Conservation (phyloP, 805 yeast genomes). For the Metschnikowia lunata region DNA sequence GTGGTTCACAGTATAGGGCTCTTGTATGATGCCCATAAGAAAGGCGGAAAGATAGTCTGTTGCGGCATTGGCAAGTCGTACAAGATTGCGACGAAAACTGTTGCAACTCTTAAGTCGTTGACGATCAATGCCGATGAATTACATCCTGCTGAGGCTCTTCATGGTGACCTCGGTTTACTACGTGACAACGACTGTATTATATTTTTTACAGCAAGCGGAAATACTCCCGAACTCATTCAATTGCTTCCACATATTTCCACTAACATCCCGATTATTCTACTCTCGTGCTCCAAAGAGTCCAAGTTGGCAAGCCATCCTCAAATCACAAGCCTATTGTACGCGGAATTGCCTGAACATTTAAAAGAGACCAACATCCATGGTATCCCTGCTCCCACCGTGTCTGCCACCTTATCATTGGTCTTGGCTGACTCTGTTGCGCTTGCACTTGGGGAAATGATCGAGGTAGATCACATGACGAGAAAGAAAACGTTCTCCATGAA, state of each 20-base stretch:
- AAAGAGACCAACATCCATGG: constrained; percentile 68
- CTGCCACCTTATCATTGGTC: constrained; percentile 72
- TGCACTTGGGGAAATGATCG: constrained; percentile 65
- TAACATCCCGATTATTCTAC: constrained; percentile 50
- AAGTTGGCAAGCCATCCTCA: constrained; percentile 48
- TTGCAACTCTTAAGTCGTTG: constrained; percentile 78
- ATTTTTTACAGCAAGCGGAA: constrained; percentile 75
- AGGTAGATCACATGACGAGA: constrained; percentile 51
- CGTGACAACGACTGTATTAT: constrained; percentile 55
- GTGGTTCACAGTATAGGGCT: constrained; percentile 40
- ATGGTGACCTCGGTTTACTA: constrained; percentile 81
- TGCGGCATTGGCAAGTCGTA: constrained; percentile 84
- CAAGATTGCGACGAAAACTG: constrained; percentile 73
- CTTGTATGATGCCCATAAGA: constrained; percentile 23
- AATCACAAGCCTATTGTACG: constrained; percentile 51
- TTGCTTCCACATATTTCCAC: constrained; percentile 55
- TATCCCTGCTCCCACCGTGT: constrained; percentile 80
- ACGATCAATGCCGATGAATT: constrained; percentile 62
- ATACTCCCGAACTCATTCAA: constrained; percentile 67
- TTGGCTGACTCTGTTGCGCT: constrained; percentile 76
- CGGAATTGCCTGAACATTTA: constrained; percentile 54
- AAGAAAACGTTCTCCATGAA: constrained; percentile 57
- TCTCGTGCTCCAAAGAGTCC: constrained; percentile 61
- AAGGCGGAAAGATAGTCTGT: constrained; percentile 66
- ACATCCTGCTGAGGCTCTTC: constrained; percentile 86